phyloP scores from a whole-genome alignment of 148 eudicot species.

The Chenopodium album region DNA sequence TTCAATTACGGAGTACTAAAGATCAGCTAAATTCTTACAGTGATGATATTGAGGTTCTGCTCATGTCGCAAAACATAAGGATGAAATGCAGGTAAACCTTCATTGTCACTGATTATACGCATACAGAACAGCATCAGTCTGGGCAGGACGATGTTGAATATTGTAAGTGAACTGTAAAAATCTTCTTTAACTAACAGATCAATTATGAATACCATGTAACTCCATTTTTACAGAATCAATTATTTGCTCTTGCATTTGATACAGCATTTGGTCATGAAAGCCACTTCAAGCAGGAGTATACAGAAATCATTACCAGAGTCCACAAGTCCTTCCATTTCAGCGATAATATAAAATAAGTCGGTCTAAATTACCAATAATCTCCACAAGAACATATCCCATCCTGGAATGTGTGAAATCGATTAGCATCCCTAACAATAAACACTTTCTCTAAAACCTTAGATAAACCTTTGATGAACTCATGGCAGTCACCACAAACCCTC shows the following conservation, averaged over 20 bases:
- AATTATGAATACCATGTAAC: neutral
- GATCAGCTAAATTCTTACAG: neutral
- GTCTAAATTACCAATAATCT: slow-evolving; percentile 69
- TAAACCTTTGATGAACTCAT: slow-evolving; percentile 71
- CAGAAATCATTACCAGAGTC: neutral
- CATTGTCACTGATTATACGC: neutral
- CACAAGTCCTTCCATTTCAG: neutral
- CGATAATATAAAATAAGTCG: too few relatives aligned
- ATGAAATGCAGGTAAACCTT: too few relatives aligned
- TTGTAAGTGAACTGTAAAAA: neutral
- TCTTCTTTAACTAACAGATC: neutral
- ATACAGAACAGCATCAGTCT: neutral
- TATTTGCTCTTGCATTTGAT: neutral
- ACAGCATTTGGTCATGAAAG: neutral
- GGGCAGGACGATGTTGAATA: too few relatives aligned
- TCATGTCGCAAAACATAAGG: too few relatives aligned
- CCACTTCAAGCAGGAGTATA: neutral
- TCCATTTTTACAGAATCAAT: neutral
- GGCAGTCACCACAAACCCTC: slow-evolving; percentile 85
- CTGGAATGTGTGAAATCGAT: slow-evolving; percentile 74
- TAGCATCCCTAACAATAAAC: slow-evolving; percentile 76
- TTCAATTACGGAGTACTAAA: too few relatives aligned
- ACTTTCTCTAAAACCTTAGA: slow-evolving; percentile 63
- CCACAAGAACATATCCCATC: slow-evolving; percentile 71
- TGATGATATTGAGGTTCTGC: neutral